Conservation (phyloP, 306 rosid species). For the Lotus japonicus region DNA sequence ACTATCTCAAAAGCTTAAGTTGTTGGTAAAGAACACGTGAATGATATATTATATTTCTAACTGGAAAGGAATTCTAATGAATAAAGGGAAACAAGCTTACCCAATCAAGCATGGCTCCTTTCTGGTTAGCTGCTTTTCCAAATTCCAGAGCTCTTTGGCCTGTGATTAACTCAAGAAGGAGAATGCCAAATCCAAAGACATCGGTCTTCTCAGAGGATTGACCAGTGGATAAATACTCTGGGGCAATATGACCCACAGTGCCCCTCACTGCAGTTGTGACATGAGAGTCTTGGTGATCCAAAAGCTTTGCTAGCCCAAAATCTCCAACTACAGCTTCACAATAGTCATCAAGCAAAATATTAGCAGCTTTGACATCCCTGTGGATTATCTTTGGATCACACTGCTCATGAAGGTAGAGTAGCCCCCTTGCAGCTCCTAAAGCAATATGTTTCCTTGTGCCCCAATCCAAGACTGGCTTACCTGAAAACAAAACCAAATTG, state of each 20-base stretch:
- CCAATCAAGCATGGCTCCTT: conserved; percentile 55
- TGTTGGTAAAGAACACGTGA: no score
- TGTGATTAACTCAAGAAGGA: conserved; percentile 40
- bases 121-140: conserved; percentile 41
- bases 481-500: conserved; percentile 19
- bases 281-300: conserved; percentile 50
- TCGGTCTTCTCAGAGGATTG: conserved; percentile 49
- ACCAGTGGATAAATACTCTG: conserved; percentile 43
- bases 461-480: conserved; percentile 45
- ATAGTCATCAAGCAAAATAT: conserved; percentile 44
- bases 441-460: conserved; percentile 45
- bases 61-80: no score
- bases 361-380: conserved; percentile 46
- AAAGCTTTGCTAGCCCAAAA: conserved; percentile 45
- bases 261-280: conserved; percentile 51
- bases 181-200: conserved; percentile 48
- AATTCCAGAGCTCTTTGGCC: conserved; percentile 47
- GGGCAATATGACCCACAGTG: conserved; percentile 47
- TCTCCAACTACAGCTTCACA: conserved; percentile 49
- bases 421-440: conserved; percentile 45
- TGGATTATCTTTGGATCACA: conserved; percentile 52
- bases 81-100: not conserved
- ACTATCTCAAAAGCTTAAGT: no score
- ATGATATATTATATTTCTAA: no score
- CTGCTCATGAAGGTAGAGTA: conserved; percentile 42